These are phyloP conservation scores for Penicillium hesseltinei DNA, from an alignment of 2,329 filamentous ascomycete species.

Conservation along the genomic window DNA sequence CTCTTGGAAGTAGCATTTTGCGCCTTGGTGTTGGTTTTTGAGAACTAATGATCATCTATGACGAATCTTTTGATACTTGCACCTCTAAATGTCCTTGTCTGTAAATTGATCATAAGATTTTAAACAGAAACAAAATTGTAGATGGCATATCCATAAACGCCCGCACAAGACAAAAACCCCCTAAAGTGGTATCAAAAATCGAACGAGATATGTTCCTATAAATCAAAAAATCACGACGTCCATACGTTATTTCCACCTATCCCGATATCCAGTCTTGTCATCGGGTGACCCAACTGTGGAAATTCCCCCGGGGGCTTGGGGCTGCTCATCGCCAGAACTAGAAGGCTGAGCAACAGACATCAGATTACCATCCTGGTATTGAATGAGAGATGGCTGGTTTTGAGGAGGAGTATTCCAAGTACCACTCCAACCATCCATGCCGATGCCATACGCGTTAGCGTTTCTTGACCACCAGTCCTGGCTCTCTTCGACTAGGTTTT, in stretches of 20 bases:
- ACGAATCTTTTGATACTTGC: constrained; percentile 9
- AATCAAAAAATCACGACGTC: background rate
- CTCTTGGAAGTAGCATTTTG: constrained; percentile 19
- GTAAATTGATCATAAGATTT: background rate
- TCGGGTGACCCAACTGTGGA: constrained; percentile 1
- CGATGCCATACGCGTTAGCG: constrained; percentile 59
- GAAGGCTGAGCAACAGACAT: constrained; percentile 3
- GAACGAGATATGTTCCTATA: background rate
- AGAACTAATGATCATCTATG: constrained; percentile 27
- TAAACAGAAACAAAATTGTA: background rate
- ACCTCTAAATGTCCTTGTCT: background rate
- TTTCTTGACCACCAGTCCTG: constrained; percentile 66
- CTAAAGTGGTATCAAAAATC: constrained; percentile 1
- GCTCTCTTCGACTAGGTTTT: constrained; percentile 60
- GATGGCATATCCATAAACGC: background rate
- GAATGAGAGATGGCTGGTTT: constrained; percentile 6
- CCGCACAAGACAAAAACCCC: background rate
- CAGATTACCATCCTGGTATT: constrained; percentile 10
- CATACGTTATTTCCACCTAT: constrained; percentile 15
- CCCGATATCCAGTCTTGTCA: constrained; percentile 5
- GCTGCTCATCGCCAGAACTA: background rate
- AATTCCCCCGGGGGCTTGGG: background rate
- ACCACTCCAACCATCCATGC: constrained; percentile 60
- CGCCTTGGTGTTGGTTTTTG: constrained; percentile 23
- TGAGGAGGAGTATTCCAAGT: constrained; percentile 29